A percentile compares a stretch with the other conserved stretches of the same genome.
Evolutionary conservation across 257 asterid genomes (phyloP).

Genomic region (Solanum etuberosum): DNA sequence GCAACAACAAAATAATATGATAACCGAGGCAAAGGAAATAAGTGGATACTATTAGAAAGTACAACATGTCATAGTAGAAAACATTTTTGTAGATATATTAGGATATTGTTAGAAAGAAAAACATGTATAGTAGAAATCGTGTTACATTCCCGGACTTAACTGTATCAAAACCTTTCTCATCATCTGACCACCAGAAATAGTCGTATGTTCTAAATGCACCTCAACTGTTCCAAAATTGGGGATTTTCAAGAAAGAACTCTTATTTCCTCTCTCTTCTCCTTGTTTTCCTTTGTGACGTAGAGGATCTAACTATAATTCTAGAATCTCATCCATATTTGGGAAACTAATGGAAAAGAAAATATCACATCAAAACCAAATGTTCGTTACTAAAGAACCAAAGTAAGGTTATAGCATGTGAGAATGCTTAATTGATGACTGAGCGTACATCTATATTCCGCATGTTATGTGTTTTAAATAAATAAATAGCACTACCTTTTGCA

Average conservation of each 20-base stretch:
- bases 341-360: not conserved
- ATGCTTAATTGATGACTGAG: not conserved
- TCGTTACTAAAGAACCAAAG: not conserved
- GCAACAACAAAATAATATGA: not conserved
- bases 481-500: not conserved
- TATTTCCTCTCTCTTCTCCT: not conserved
- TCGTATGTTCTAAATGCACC: not conserved
- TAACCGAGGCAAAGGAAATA: not conserved
- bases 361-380: not conserved
- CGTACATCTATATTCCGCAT: not conserved
- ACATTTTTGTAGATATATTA: not conserved
- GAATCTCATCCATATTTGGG: not conserved
- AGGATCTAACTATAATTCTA: not conserved
- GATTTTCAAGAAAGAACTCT: not conserved
- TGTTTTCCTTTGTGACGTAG: not conserved
- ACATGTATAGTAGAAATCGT: not conserved
- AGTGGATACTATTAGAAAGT: not conserved
- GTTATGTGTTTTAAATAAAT: not conserved
- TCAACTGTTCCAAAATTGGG: not conserved
- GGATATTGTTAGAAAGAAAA: not conserved
- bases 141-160: not conserved
- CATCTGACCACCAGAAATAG: not conserved
- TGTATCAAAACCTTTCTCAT: not conserved
- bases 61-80: not conserved
- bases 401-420: not conserved